Evolutionary conservation across 164 flowering plant species (phyloP).

Genomic region (Chloranthus sessilifolius): DNA sequence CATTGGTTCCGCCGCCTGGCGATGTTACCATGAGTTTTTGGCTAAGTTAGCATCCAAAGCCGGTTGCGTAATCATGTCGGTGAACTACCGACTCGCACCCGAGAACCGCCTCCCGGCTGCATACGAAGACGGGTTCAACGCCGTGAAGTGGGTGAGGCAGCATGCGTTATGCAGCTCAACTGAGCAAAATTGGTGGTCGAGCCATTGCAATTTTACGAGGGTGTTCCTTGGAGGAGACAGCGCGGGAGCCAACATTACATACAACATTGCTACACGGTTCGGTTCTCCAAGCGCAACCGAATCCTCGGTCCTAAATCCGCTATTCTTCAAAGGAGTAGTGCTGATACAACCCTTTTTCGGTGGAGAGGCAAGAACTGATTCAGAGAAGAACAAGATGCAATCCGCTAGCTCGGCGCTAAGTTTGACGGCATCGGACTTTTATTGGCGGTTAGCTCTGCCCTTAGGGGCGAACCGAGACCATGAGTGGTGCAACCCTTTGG

Average conservation of each 20-base stretch:
- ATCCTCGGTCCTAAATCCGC: constrained; percentile 14
- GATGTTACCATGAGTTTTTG: constrained; percentile 51
- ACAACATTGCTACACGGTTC: constrained; percentile 29
- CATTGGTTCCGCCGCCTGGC: constrained; percentile 58
- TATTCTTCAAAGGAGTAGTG: constrained; percentile 29
- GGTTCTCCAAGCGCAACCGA: background rate
- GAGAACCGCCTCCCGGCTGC: constrained; percentile 54
- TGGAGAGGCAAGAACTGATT: constrained; percentile 36
- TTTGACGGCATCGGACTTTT: constrained; percentile 32
- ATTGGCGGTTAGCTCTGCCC: constrained; percentile 46
- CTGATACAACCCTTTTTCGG: constrained; percentile 58
- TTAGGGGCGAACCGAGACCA: constrained; percentile 39
- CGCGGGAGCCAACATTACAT: constrained; percentile 49
- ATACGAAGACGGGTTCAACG: constrained; percentile 38
- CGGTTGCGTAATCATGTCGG: constrained; percentile 37
- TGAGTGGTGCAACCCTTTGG: constrained; percentile 44
- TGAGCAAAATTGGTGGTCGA: constrained; percentile 33
- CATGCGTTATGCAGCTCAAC: constrained; percentile 14
- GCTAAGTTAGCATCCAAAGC: constrained; percentile 27
- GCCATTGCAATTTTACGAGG: constrained; percentile 29
- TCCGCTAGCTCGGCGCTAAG: constrained; percentile 35
- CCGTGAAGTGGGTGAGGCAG: constrained; percentile 32
- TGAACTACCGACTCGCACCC: constrained; percentile 48
- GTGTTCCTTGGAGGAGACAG: constrained; percentile 45
- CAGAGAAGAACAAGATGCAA: constrained; percentile 32